These are phyloP conservation scores for Austroboletus novae-zelandiae DNA, from an alignment of 1,284 basidiomycete genomes.

Conservation along the genomic window DNA sequence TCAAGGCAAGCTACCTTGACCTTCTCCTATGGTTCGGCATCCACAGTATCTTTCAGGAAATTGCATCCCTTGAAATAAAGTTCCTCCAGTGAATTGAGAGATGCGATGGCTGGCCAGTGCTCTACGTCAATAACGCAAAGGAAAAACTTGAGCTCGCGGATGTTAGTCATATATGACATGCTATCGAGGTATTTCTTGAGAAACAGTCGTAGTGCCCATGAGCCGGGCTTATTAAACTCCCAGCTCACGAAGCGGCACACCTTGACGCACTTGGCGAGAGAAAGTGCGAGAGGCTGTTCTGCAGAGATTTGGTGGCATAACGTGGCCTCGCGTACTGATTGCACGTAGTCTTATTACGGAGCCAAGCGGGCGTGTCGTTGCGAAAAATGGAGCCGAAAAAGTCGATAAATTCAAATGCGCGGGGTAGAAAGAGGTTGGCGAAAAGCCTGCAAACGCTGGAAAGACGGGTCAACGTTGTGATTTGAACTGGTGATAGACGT, in stretches of 20 bases:
- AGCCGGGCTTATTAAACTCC: background rate
- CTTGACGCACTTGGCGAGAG: conserved; percentile 9
- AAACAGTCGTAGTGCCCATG: conserved; percentile 1
- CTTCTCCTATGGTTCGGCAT: background rate
- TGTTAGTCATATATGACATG: conserved; percentile 19
- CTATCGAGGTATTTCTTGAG: background rate
- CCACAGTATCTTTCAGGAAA: background rate
- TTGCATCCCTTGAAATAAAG: conserved; percentile 8
- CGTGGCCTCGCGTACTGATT: background rate
- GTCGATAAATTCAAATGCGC: conserved; percentile 34
- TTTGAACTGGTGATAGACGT: conserved; percentile 6
- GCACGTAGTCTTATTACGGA: background rate
- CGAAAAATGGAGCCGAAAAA: conserved; percentile 19
- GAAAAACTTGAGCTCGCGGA: conserved; percentile 13
- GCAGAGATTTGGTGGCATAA: conserved; percentile 17
- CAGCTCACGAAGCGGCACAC: background rate
- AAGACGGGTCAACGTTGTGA: background rate
- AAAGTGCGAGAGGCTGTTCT: conserved; percentile 14
- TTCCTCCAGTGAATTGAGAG: conserved; percentile 11
- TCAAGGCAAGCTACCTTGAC: conserved; percentile 2
- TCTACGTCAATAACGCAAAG: conserved; percentile 3
- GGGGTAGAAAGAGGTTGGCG: conserved; percentile 34
- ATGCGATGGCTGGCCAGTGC: conserved; percentile 15
- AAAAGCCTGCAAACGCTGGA: conserved; percentile 43
- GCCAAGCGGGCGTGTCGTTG: too few species aligned